A percentile compares a stretch with the other conserved stretches of the same genome.
Evolutionary conservation across 208 protist species (phyloP).

Genomic region (Zelonia costaricensis): DNA sequence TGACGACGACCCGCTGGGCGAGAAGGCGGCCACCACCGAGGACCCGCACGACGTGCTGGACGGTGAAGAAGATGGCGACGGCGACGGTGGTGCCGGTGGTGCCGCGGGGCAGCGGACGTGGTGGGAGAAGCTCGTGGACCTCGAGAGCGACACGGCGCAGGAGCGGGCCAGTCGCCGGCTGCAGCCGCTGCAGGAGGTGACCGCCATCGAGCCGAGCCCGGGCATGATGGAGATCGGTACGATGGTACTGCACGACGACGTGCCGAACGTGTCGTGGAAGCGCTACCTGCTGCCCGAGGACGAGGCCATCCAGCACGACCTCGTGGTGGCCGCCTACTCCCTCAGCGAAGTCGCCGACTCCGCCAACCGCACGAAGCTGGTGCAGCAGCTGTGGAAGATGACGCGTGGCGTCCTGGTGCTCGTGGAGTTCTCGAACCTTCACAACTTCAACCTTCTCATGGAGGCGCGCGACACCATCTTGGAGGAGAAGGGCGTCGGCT

Average conservation of each 20-base stretch:
- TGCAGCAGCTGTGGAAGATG: conserved; percentile 91
- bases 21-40: conserved; percentile 35
- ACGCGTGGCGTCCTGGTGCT: conserved; percentile 82
- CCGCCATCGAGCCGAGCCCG: conserved; percentile 82
- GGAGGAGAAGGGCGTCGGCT: conserved; percentile 81
- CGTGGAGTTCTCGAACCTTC: conserved; percentile 83
- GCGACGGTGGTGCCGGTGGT: conserved; percentile 4
- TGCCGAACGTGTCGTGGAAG: conserved; percentile 87
- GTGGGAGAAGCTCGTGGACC: conserved; percentile 86
- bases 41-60: conserved; percentile 42
- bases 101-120: conserved; percentile 49
- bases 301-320: conserved; percentile 78
- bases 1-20: conserved; percentile 64
- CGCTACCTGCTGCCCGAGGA: conserved; percentile 86
- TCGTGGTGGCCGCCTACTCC: conserved; percentile 85
- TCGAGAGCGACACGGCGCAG: conserved; percentile 56
- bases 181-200: conserved; percentile 81
- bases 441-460: conserved; percentile 91
- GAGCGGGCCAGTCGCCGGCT: conserved; percentile 58
- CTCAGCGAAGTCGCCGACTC: conserved; percentile 79
- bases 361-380: conserved; percentile 52
- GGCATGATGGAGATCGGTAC: conserved; percentile 92
- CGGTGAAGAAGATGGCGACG: conserved; percentile 50
- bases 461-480: conserved; percentile 84
- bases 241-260: conserved; percentile 88